Evolutionary conservation across 306 rosid genomes (phyloP), one percentile per base, ranked within the genome.

Genomic region (Cicer chorassanicum): DNA sequence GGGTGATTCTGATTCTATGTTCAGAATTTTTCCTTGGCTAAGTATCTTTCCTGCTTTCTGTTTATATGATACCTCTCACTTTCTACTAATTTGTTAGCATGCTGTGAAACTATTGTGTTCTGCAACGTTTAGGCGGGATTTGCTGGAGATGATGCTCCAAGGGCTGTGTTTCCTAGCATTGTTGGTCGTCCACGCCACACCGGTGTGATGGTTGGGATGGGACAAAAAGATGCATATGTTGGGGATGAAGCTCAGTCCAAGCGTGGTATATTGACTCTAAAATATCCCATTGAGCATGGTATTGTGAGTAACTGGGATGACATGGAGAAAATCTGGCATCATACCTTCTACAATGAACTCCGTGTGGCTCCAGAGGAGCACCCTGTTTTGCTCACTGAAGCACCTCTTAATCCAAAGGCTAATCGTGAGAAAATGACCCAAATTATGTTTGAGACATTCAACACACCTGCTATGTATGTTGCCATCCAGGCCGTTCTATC

Each of bases 191-290:
- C 98, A 57, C 90, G 98, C 61, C 98, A 92, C 84, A 92, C 93
- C 0, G 97, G 97, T 49, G 97, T 92, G 85, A 92, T 92, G 97
- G 97, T 92, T 54, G 97, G 97, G 10, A 92, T 90, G 96, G 97
- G 97, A 73, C 93, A 92, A 66, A 92, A 92, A 53, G 97, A 92
- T 81, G 97, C 97, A 70, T 92, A 92, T 59, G 97, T 92, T 67
- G 97, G 97, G 43, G 97, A 92, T 72, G 97, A 92, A 67, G 97
- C 97, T 80, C 93, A 92, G 68, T 92, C 97, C 9, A 92, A 92
- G 81, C 86, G 96, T 56, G 97, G 96, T 85, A 89, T 92, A 8
- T 85, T 92, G 68, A 92, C 96, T 19, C 64, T 92, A 80, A 92
- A 92, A 57, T 92, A 92, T 68, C 97, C 97, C 4, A 92, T 92